A percentile compares a stretch with the other conserved stretches of the same genome.
Conservation (phyloP, 305 asterid genomes). For the Coffea humblotiana region DNA sequence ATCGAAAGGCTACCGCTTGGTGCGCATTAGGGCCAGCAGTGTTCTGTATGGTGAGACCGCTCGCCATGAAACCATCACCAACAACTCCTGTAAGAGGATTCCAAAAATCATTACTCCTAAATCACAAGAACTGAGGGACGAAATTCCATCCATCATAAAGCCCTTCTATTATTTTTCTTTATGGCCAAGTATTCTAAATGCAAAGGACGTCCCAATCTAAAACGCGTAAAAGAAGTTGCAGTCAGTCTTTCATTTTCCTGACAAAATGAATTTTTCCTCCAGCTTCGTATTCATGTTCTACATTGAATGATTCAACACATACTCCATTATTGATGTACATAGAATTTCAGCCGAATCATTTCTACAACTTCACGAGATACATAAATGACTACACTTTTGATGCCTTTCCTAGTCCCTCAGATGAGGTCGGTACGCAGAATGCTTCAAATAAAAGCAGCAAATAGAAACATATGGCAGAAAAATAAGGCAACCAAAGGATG, state of each 20-base stretch:
- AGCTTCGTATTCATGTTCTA: too few species aligned
- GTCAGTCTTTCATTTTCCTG: background rate
- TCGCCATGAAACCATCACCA: constrained; percentile 76
- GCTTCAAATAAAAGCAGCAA: background rate
- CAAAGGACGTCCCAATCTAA: background rate
- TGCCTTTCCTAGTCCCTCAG: background rate
- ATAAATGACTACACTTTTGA: background rate
- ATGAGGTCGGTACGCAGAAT: background rate
- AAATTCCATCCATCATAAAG: background rate
- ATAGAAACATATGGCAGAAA: background rate
- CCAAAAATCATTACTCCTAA: too few species aligned
- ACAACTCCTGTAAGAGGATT: constrained; percentile 31
- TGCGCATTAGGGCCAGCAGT: constrained; percentile 58
- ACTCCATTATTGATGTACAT: background rate
- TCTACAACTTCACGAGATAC: background rate
- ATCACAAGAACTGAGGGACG: background rate
- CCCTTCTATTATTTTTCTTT: background rate
- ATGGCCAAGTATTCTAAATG: background rate
- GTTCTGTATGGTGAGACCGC: constrained; percentile 48
- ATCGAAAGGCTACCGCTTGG: constrained; percentile 70
- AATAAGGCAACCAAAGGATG: background rate
- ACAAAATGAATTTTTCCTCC: background rate
- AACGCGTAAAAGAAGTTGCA: background rate
- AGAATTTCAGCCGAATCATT: background rate
- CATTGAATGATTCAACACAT: background rate